A percentile compares a stretch with the other conserved stretches of the same genome.
These are phyloP conservation scores for Rhipidocladum racemiflorum DNA, from an alignment of 176 grass and related monocot genomes.

Conservation along the genomic window DNA sequence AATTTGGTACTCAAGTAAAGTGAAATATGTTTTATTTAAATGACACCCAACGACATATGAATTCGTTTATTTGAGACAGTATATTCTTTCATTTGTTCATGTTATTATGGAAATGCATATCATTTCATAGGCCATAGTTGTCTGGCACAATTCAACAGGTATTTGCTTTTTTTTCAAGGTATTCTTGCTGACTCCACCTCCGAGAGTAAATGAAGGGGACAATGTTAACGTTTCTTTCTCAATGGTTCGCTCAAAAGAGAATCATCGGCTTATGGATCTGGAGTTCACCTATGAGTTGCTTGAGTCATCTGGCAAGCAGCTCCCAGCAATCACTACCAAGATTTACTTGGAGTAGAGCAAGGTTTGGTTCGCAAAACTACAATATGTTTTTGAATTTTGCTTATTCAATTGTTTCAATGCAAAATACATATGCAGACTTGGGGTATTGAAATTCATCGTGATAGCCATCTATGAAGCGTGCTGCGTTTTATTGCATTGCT, in stretches of 20 bases:
- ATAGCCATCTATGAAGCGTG: background rate
- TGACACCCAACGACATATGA: background rate
- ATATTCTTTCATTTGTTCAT: background rate
- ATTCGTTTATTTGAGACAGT: slow-evolving; percentile 13
- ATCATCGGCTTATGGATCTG: slow-evolving; percentile 91
- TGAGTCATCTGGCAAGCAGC: slow-evolving; percentile 61
- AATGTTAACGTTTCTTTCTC: slow-evolving; percentile 66
- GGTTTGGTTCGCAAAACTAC: background rate
- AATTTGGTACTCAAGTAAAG: background rate
- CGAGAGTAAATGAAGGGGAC: slow-evolving; percentile 73
- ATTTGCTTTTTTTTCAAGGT: slow-evolving; percentile 40
- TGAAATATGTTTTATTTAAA: background rate
- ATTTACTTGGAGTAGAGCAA: slow-evolving; percentile 74
- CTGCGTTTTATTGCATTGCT: background rate
- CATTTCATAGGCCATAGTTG: slow-evolving; percentile 11
- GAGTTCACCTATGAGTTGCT: slow-evolving; percentile 77
- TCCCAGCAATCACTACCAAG: slow-evolving; percentile 59
- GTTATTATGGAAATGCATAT: background rate
- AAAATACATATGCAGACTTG: background rate
- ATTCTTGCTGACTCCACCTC: slow-evolving; percentile 74
- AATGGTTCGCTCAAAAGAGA: slow-evolving; percentile 89
- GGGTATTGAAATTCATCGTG: background rate
- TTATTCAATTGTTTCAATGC: background rate
- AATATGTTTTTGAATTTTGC: background rate
- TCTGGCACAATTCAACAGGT: background rate